These are phyloP conservation scores for Ophioceras dolichostomum DNA, from an alignment of 2,329 filamentous ascomycete genomes.

Conservation along the genomic window DNA sequence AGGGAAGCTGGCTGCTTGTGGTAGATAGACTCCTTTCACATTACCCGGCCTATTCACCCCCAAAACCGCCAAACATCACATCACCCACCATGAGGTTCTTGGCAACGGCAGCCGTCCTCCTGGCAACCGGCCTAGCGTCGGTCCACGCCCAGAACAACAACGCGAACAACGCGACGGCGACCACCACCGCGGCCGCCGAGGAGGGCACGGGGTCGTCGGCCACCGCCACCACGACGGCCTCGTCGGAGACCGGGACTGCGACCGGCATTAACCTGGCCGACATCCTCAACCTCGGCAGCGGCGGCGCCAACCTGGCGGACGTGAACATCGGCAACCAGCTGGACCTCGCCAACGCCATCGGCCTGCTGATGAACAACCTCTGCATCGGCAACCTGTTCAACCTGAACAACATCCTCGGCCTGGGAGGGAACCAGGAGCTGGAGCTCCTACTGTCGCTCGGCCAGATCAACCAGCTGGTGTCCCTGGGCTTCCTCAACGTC, in stretches of 20 bases:
- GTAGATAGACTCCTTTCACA: too few species aligned
- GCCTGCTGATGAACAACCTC: slow-evolving; percentile 14
- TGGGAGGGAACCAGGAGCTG: slow-evolving; percentile 13
- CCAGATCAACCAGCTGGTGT: slow-evolving; percentile 17
- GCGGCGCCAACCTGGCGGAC: slow-evolving; percentile 15
- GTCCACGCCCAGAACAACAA: slow-evolving; percentile 6
- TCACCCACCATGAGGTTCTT: slow-evolving; percentile 13
- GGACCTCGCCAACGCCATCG: slow-evolving; percentile 16
- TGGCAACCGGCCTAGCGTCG: slow-evolving; percentile 17
- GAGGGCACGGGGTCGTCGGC: neutral
- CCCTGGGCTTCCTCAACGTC: slow-evolving; percentile 15
- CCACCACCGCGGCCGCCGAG: neutral
- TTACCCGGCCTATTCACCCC: too few species aligned
- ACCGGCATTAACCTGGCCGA: slow-evolving; percentile 8
- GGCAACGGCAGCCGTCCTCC: slow-evolving; percentile 8
- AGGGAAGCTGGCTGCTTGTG: too few species aligned
- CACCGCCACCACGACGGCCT: slow-evolving; percentile 1
- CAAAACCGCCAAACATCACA: too few species aligned
- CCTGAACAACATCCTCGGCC: slow-evolving; percentile 10
- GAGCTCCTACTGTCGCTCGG: slow-evolving; percentile 19
- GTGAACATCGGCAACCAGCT: slow-evolving; percentile 16
- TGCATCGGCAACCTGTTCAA: slow-evolving; percentile 15
- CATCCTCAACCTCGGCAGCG: slow-evolving; percentile 8
- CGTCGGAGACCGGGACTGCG: too few species aligned
- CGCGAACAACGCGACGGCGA: neutral